Percentiles rank a stretch among this genome's conserved stretches.
Evolutionary conservation across 2,329 filamentous ascomycete species (phyloP).

Genomic region (Pseudogymnoascus sp.): DNA sequence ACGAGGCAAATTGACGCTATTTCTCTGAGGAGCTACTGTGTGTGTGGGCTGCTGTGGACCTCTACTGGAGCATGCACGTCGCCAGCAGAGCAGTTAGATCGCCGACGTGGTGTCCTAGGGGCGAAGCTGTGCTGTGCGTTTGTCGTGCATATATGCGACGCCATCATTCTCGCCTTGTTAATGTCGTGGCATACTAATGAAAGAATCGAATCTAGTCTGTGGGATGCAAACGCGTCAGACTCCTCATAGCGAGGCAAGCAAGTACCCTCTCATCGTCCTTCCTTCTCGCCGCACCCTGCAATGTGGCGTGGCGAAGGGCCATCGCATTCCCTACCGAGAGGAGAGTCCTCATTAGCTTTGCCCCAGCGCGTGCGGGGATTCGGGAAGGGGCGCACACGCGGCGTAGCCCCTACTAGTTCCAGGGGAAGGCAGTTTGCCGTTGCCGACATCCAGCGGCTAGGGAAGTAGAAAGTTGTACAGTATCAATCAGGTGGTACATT

Average conservation of each 20-base stretch:
- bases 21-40: neutral
- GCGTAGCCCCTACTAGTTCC: conserved; percentile 4
- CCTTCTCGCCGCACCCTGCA: neutral
- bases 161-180: neutral
- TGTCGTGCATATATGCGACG: neutral
- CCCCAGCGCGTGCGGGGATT: conserved; percentile 6
- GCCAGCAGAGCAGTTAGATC: neutral
- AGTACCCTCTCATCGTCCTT: neutral
- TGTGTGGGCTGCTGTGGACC: neutral
- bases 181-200: neutral
- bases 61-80: neutral
- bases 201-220: neutral
- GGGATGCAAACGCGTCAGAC: conserved; percentile 1
- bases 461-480: neutral
- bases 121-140: neutral
- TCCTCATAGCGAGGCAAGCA: neutral
- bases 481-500: neutral
- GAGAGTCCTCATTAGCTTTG: conserved; percentile 4
- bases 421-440: conserved; percentile 4
- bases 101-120: neutral
- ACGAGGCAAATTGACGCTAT: neutral
- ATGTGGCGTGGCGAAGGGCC: neutral
- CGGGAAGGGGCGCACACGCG: neutral
- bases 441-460: neutral
- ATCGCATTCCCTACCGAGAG: neutral